phyloP scores from a whole-genome alignment of 306 rosid genomes.

The Hylodesmum podocarpum region DNA sequence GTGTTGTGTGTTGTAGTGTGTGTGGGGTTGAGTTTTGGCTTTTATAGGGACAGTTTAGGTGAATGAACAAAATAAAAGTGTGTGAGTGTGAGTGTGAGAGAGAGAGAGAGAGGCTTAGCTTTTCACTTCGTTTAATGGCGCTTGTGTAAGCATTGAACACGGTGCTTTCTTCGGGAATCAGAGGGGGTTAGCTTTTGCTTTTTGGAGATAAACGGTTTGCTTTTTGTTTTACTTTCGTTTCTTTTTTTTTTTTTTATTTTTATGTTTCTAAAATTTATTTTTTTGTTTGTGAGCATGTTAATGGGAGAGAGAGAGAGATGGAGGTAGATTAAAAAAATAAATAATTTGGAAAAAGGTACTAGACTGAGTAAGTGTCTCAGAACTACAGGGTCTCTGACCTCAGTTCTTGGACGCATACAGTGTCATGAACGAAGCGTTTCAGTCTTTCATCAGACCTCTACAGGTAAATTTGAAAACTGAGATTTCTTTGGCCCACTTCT shows the following conservation, averaged over 20 bases:
- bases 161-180: constrained; percentile 40
- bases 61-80: constrained; percentile 33
- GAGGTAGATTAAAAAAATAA: background rate
- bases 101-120: background rate
- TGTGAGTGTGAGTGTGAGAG: background rate
- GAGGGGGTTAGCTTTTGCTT: constrained; percentile 48
- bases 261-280: constrained; percentile 1
- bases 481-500: constrained; percentile 40
- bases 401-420: constrained; percentile 1
- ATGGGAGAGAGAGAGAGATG: background rate
- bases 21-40: constrained; percentile 18
- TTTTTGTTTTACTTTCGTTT: constrained; percentile 28
- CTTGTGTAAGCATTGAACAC: constrained; percentile 42
- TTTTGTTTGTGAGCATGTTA: constrained; percentile 21
- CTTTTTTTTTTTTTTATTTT: background rate
- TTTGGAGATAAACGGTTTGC: constrained; percentile 10
- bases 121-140: constrained; percentile 65
- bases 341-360: background rate
- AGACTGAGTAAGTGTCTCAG: background rate
- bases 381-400: constrained; percentile 25
- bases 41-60: constrained; percentile 42
- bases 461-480: constrained; percentile 30
- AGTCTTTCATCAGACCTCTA: constrained; percentile 34
- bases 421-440: constrained; percentile 29
- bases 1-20: background rate